A percentile compares a stretch with the other conserved stretches of the same genome.
Conservation (phyloP, 2,329 filamentous ascomycete genomes). For the Chaetomium sp. region DNA sequence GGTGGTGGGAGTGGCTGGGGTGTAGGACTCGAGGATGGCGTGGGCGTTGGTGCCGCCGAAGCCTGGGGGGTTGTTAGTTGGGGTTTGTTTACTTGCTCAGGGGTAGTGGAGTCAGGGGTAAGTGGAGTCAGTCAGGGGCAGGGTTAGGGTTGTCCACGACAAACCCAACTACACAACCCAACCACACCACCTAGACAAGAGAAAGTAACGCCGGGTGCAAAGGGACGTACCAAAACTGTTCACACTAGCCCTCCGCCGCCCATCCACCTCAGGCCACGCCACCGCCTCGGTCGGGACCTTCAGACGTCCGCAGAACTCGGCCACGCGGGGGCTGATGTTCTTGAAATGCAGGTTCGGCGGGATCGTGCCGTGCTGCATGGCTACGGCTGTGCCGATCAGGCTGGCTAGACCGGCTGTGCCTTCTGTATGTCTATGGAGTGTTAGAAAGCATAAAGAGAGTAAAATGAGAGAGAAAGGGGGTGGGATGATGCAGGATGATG, state of each 20-base stretch:
- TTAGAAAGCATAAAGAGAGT: neutral
- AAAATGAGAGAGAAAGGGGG: neutral
- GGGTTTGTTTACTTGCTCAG: no score
- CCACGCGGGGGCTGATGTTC: neutral
- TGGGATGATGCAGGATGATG: no score
- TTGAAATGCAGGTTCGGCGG: neutral
- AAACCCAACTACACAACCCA: no score
- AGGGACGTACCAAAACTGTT: constrained; percentile 1
- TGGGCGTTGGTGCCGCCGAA: constrained; percentile 30
- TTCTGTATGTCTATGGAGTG: neutral
- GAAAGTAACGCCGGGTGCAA: neutral
- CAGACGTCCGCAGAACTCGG: neutral
- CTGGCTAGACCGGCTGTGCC: neutral
- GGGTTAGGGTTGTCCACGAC: no score
- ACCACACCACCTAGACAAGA: no score
- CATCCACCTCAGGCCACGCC: neutral
- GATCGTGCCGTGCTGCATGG: neutral
- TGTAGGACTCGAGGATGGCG: constrained; percentile 11
- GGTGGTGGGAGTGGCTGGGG: neutral
- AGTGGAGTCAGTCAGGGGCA: no score
- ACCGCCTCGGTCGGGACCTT: neutral
- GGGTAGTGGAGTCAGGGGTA: no score
- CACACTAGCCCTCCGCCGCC: neutral
- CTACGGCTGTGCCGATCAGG: neutral
- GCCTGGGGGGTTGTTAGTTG: neutral